Conservation (phyloP, 2,329 filamentous ascomycete genomes). For the Chaetothyriales sp. region DNA sequence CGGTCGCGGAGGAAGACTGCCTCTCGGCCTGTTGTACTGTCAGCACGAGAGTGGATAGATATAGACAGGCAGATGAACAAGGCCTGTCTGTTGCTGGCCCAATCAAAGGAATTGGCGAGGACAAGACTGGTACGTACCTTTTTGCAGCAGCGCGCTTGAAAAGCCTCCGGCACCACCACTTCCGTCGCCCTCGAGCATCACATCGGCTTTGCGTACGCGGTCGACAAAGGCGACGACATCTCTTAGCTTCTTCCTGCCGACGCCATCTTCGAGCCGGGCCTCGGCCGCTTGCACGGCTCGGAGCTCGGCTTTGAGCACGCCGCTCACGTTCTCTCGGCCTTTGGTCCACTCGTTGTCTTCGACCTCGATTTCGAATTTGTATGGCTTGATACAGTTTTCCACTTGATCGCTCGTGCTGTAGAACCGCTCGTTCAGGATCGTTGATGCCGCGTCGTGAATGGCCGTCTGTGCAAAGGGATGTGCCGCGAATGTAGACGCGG, state of each 20-base stretch:
- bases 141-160: slow-evolving; percentile 67
- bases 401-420: slow-evolving; percentile 97
- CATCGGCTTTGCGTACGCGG: slow-evolving; percentile 70
- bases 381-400: slow-evolving; percentile 97
- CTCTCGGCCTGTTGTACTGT: slow-evolving; percentile 53
- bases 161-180: slow-evolving; percentile 82
- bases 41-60: slow-evolving; percentile 6
- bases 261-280: slow-evolving; percentile 56
- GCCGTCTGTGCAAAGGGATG: slow-evolving; percentile 86
- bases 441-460: slow-evolving; percentile 80
- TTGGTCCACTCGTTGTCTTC: slow-evolving; percentile 78
- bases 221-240: slow-evolving; percentile 90
- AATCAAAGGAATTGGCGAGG: background rate
- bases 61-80: background rate
- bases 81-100: too few relatives aligned
- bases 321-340: slow-evolving; percentile 67
- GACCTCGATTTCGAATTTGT: slow-evolving; percentile 94
- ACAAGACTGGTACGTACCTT: slow-evolving; percentile 47
- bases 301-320: slow-evolving; percentile 74
- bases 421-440: slow-evolving; percentile 82
- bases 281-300: slow-evolving; percentile 67
- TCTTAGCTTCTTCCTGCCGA: slow-evolving; percentile 69
- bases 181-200: slow-evolving; percentile 69
- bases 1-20: slow-evolving; percentile 88
- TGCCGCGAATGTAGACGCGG: slow-evolving; percentile 66